Evolutionary conservation across 2,329 filamentous ascomycete species (phyloP).

Genomic region (Penicillium sp.): DNA sequence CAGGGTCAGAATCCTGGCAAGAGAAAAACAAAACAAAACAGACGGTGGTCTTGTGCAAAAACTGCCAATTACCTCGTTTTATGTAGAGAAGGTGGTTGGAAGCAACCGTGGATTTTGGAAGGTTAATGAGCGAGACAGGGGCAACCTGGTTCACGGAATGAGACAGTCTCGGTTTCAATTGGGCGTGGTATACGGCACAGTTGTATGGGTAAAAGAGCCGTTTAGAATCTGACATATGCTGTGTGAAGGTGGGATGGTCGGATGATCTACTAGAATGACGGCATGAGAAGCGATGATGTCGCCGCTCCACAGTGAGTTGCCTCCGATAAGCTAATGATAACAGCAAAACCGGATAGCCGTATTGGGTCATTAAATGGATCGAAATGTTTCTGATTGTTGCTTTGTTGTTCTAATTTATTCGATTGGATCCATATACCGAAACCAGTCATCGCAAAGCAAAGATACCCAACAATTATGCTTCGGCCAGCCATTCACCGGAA

Average conservation of each 20-base stretch:
- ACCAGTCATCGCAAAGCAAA: background rate
- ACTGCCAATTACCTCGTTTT: background rate
- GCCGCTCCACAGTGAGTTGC: slow-evolving; percentile 22
- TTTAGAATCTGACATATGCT: slow-evolving; percentile 4
- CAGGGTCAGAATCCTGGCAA: background rate
- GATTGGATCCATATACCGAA: background rate
- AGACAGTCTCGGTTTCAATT: slow-evolving; percentile 8
- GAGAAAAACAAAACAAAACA: background rate
- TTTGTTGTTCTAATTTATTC: background rate
- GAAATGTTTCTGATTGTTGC: background rate
- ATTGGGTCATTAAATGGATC: background rate
- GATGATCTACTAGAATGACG: slow-evolving; percentile 21
- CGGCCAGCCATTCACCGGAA: slow-evolving; percentile 7
- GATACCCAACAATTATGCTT: background rate
- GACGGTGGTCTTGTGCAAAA: background rate
- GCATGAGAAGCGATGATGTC: slow-evolving; percentile 24
- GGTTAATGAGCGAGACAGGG: slow-evolving; percentile 2
- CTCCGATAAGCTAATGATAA: slow-evolving; percentile 22
- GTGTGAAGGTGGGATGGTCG: slow-evolving; percentile 7
- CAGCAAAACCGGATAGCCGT: background rate
- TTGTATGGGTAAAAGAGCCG: background rate
- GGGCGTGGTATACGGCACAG: background rate
- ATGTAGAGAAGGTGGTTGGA: background rate
- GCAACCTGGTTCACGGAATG: slow-evolving; percentile 2
- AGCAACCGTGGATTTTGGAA: background rate